phyloP scores from a whole-genome alignment of 1,284 basidiomycete genomes.

The Puccinia coronata region DNA sequence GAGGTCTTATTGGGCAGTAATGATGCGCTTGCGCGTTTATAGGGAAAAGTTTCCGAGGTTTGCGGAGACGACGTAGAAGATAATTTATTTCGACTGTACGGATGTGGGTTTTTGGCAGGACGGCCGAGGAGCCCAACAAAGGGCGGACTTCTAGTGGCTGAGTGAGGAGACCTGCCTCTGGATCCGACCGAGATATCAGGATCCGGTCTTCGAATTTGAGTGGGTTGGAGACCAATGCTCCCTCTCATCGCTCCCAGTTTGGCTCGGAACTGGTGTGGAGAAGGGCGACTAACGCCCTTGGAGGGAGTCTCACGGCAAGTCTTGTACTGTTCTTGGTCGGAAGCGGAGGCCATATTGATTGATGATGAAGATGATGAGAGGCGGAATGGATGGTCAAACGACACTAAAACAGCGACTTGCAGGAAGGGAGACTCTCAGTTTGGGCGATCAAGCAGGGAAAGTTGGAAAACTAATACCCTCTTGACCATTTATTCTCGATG shows the following conservation, averaged over 20 bases:
- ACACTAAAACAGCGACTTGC: not conserved
- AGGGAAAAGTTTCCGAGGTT: not conserved
- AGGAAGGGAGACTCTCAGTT: not conserved
- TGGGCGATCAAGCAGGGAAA: not conserved
- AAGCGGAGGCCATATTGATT: not conserved
- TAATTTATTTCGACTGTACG: not conserved
- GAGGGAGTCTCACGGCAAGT: not conserved
- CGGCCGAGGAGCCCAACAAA: not conserved
- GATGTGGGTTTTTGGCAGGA: not conserved
- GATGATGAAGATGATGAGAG: not conserved
- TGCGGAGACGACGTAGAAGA: not conserved
- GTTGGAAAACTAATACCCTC: no score
- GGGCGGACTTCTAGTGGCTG: not conserved
- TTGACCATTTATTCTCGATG: not conserved
- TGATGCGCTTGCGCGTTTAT: not conserved
- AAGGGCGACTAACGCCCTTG: not conserved
- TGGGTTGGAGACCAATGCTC: not conserved
- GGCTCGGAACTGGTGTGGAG: constrained; percentile 4
- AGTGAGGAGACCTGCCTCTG: not conserved
- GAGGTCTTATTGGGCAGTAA: not conserved
- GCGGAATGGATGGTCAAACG: not conserved
- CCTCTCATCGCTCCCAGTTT: not conserved
- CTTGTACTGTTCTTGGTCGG: not conserved
- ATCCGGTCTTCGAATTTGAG: not conserved
- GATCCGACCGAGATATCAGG: not conserved